These are phyloP conservation scores for Nakazawaea molendinolei DNA, from an alignment of 805 yeast species.

Conservation along the genomic window DNA sequence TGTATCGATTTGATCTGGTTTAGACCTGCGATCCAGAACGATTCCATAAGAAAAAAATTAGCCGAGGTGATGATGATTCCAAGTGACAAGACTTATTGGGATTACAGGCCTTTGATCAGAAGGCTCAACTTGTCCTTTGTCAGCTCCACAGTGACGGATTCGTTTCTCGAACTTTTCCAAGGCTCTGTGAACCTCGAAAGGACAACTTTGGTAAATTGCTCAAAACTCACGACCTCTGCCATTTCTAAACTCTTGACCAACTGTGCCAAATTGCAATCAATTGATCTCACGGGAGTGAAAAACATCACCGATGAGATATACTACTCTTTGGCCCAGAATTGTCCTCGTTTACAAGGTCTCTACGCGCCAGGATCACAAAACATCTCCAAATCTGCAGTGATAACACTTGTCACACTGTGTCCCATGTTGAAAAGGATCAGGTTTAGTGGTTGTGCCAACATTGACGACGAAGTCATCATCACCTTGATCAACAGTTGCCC, in stretches of 20 bases:
- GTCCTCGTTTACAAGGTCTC: slow-evolving; percentile 78
- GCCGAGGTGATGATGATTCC: slow-evolving; percentile 48
- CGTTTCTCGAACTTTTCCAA: slow-evolving; percentile 48
- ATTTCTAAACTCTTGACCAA: slow-evolving; percentile 54
- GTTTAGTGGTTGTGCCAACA: slow-evolving; percentile 60
- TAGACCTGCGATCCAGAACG: slow-evolving; percentile 65
- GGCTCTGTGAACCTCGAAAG: slow-evolving; percentile 79
- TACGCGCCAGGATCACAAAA: slow-evolving; percentile 79
- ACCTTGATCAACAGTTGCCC: slow-evolving; percentile 68
- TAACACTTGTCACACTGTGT: slow-evolving; percentile 52
- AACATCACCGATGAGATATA: slow-evolving; percentile 68
- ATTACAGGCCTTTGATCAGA: slow-evolving; percentile 63
- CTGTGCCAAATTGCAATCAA: slow-evolving; percentile 71
- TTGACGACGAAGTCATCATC: slow-evolving; percentile 57
- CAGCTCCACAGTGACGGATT: slow-evolving; percentile 60
- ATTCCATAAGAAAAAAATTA: slow-evolving; percentile 43
- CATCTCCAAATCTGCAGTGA: slow-evolving; percentile 62
- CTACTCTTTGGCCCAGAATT: slow-evolving; percentile 56
- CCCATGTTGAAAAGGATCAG: slow-evolving; percentile 77
- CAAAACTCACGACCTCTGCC: slow-evolving; percentile 52
- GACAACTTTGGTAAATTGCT: slow-evolving; percentile 77
- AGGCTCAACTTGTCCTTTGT: slow-evolving; percentile 76
- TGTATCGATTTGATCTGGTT: slow-evolving; percentile 82
- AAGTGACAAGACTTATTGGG: slow-evolving; percentile 47
- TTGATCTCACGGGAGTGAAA: slow-evolving; percentile 78